Base-by-base conservation (phyloP, 2,329 filamentous ascomycete genomes). In the Monosporascus sp. region DNA sequence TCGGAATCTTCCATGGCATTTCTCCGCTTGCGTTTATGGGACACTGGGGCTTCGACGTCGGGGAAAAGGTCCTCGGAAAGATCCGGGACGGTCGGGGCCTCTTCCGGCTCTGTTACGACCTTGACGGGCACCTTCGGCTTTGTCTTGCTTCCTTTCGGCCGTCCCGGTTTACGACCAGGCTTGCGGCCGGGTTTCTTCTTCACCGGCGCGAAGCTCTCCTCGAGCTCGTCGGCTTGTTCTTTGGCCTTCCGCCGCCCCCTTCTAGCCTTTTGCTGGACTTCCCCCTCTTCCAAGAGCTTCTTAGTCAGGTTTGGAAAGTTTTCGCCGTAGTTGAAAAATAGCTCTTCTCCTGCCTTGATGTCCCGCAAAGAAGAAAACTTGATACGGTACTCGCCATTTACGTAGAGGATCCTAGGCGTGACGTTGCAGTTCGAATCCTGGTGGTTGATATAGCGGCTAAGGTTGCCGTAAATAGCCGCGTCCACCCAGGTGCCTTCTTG, bases 361-460 rank as follows among this genome's bases (percentile, higher is more conserved):
- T 86, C 78, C 2, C 81, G 75, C 51, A 79, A 74, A 0, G 89
- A 88, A 47, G 81, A 84, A 61, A 94, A 87, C 45, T 84, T 87
- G 65, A 94, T 90, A 15, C 90, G 82, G 60, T 86, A 86, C 56
- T 89, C 85, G 24, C 86, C 85, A 61, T 90, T 89, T 53, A 90
- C 89, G 49, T 89, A 82, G 17, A 87, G 69, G 50, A 90, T 85
- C 53, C 81, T 80, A 2, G 88, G 81, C 17, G 74, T 78, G 54
- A 84, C 81, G 57, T 85, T 83, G 64, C 85, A 84, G 51, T 86
- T 67, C 34, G 57, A 52, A 1, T 77, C 76, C 15, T 87, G 85
- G 61, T 93, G 88, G 68, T 95, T 94, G 67, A 94, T 90, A 70
- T 91, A 94, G 4, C 90, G 83, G 47, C 87, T 85, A 57, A 92